Conservation (phyloP, 176 grass and related monocot species). For the Triticum monococcum region DNA sequence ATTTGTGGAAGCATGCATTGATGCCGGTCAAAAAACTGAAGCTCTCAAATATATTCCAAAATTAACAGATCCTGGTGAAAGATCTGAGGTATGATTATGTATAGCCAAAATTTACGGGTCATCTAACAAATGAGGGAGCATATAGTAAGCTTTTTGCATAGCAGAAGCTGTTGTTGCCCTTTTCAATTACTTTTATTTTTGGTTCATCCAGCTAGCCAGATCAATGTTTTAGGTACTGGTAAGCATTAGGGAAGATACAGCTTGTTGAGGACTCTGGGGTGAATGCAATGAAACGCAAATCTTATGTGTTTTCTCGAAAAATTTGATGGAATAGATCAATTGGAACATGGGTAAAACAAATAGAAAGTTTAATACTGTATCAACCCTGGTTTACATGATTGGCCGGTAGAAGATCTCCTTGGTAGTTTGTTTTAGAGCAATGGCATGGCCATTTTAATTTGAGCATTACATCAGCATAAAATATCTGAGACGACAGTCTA, state of each 20-base stretch:
- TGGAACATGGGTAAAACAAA: constrained; percentile 20
- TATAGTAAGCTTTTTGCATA: constrained; percentile 7
- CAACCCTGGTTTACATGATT: constrained; percentile 8
- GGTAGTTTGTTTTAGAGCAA: constrained; percentile 13
- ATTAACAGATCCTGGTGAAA: constrained; percentile 72
- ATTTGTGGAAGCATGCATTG: constrained; percentile 98
- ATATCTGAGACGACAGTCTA: neutral
- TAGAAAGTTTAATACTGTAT: neutral
- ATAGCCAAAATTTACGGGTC: neutral
- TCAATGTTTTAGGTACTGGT: constrained; percentile 1
- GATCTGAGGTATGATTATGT: constrained; percentile 69
- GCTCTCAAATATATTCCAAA: constrained; percentile 88
- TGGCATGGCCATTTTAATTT: neutral
- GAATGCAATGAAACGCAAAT: no score
- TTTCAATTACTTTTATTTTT: neutral
- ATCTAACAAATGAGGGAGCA: neutral
- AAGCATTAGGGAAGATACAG: neutral
- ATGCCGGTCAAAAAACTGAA: constrained; percentile 84
- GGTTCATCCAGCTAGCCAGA: neutral
- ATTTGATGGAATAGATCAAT: constrained; percentile 4
- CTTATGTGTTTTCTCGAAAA: no score
- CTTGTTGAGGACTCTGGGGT: neutral
- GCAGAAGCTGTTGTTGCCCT: neutral
- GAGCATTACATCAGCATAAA: constrained; percentile 9
- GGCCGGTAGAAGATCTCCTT: neutral